These are phyloP conservation scores for Globisporangium barbulae DNA, from an alignment of 352 stramenopile species.

Conservation along the genomic window DNA sequence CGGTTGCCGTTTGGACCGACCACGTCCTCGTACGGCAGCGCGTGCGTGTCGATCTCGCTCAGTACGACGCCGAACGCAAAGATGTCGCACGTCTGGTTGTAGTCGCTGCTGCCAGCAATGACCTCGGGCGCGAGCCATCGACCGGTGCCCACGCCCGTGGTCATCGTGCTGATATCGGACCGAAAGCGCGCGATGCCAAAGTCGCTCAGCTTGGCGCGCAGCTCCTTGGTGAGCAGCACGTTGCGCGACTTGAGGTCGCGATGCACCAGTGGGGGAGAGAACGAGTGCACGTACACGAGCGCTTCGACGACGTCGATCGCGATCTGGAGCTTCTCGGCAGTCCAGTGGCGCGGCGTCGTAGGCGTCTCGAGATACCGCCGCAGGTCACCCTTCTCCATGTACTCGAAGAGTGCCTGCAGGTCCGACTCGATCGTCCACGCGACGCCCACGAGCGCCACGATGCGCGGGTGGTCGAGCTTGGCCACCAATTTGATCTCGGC, in stretches of 20 bases:
- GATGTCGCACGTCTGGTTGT: conserved; percentile 48
- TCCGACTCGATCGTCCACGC: conserved; percentile 55
- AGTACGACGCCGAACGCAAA: conserved; percentile 51
- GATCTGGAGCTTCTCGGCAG: conserved; percentile 46
- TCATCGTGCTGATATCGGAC: conserved; percentile 50
- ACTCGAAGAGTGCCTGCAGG: conserved; percentile 59
- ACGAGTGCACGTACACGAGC: conserved; percentile 68
- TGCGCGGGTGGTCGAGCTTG: conserved; percentile 42
- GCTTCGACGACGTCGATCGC: conserved; percentile 57
- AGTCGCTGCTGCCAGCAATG: conserved; percentile 39
- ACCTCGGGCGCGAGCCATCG: conserved; percentile 59
- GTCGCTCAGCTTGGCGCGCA: conserved; percentile 40
- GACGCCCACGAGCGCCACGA: conserved; percentile 54
- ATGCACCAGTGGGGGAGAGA: conserved; percentile 52
- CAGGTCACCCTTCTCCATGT: conserved; percentile 56
- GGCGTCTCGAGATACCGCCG: conserved; percentile 30
- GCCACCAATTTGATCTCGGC: conserved; percentile 53
- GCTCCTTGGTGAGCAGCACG: conserved; percentile 35
- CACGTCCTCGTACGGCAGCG: conserved; percentile 46
- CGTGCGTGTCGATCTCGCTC: conserved; percentile 60
- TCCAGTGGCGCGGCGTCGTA: conserved; percentile 28
- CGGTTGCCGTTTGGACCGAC: conserved; percentile 23
- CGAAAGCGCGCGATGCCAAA: conserved; percentile 40
- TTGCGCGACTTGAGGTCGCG: conserved; percentile 61
- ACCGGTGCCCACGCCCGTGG: conserved; percentile 38